These are phyloP conservation scores for Tolypocladium paradoxum DNA, from an alignment of 2,329 filamentous ascomycete genomes.

Conservation along the genomic window DNA sequence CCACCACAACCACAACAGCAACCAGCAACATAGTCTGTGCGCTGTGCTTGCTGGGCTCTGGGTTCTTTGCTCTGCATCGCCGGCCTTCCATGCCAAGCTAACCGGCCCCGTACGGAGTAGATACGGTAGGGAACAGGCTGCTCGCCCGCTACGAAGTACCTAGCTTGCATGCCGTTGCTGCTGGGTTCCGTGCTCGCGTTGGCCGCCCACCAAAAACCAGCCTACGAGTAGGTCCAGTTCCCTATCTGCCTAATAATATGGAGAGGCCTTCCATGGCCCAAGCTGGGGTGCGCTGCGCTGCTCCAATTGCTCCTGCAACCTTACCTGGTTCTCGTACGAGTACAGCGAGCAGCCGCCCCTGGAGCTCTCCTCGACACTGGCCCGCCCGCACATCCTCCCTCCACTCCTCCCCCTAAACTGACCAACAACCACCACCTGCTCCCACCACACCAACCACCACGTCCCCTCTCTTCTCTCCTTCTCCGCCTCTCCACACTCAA, in stretches of 20 bases:
- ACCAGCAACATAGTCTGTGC: too few species aligned
- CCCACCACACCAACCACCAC: constrained; percentile 3
- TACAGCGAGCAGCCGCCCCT: constrained; percentile 1
- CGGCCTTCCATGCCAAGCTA: not conserved
- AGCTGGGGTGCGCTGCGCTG: not conserved
- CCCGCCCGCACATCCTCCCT: constrained; percentile 5
- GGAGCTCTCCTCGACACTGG: constrained; percentile 3
- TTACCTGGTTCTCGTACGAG: too few species aligned
- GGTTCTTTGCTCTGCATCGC: not conserved
- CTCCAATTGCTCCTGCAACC: not conserved
- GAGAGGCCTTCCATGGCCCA: not conserved
- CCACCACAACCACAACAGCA: not conserved
- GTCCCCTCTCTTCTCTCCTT: constrained; percentile 10
- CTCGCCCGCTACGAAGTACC: not conserved
- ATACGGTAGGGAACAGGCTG: not conserved
- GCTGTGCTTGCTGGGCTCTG: too few species aligned
- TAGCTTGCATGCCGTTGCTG: not conserved
- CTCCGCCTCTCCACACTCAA: constrained; percentile 22
- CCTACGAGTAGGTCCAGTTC: not conserved
- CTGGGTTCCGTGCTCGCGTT: not conserved
- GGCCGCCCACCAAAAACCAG: not conserved
- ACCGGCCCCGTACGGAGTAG: not conserved
- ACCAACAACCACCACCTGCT: constrained; percentile 8
- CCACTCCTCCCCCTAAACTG: constrained; percentile 3
- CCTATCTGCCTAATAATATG: not conserved